Base-by-base conservation (phyloP, 768 basidiomycete genomes). In the Pisolithus microcarpus region DNA sequence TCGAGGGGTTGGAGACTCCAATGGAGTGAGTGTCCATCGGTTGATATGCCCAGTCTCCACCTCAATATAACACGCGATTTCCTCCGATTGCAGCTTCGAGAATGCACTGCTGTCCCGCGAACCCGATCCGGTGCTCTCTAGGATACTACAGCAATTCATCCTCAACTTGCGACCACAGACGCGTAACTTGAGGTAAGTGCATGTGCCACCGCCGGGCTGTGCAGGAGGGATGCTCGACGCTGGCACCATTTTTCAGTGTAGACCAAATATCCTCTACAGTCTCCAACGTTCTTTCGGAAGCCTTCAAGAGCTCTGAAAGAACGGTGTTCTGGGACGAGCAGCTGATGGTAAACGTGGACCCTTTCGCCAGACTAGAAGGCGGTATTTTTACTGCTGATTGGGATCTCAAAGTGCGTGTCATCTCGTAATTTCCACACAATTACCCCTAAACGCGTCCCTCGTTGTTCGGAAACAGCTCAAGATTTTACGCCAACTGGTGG, bases 141-240 rank as follows among this genome's bases (percentile, higher is more conserved):
- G 80, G 62, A 73, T 91, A 59, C 80, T 92, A 19, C 75, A 75
- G 52, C 79, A 82, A 53, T 91, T 92, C 65, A 77, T 92, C 59
- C 74, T 84, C 59, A 91, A 89, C 68, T 79, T 92, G 59, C 81
- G 82, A 63, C 88, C 90, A 18, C 85, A 85, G 68, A 85, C 88
- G 82, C 86, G 88, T 84, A 90, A 90, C 75, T 76, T 89, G 69
- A 87, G 85, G 88, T 87, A 70, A 70, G 81, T 65, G 68, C 69
- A 66, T 66, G 65, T 68, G 52, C 44, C 51, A 57, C 59, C 56
- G 52, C 50, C 58, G 63, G 24, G 39, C 56, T 55, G 53, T 57
- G 56, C 48, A 58, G 62, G 58, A 7, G 21, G 55, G 61, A 61
- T 46, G 56, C 64, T 63, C 69, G 59, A 66, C 57, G 62, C 39